Conservation (phyloP, 1,284 basidiomycete genomes). For the Exobasidium cylindrosporum region DNA sequence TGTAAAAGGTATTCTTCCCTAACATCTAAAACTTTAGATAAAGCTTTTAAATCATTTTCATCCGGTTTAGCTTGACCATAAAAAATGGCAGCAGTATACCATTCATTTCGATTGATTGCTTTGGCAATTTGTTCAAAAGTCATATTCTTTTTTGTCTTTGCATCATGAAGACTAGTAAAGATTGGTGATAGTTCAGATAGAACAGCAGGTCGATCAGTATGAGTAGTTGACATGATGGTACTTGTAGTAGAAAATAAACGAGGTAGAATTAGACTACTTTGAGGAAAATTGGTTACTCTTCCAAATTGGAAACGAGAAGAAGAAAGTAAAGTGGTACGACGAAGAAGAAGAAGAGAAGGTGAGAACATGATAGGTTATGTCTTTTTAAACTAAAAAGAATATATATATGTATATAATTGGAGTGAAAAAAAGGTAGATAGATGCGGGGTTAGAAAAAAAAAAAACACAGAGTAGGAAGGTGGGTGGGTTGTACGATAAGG, state of each 20-base stretch:
- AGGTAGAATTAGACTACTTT: no score
- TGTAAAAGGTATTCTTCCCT: constrained; percentile 22
- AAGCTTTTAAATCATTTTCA: constrained; percentile 24
- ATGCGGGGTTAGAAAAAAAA: no score
- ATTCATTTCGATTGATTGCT: constrained; percentile 36
- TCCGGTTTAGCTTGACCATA: constrained; percentile 52
- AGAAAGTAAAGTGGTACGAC: background rate
- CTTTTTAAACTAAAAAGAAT: no score
- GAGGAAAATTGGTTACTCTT: no score
- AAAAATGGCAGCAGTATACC: constrained; percentile 43
- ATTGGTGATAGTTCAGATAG: constrained; percentile 33
- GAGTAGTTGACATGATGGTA: background rate
- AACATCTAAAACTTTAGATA: constrained; percentile 31
- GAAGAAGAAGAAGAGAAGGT: no score
- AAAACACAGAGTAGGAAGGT: no score
- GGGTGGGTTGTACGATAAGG: no score
- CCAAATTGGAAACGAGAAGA: background rate
- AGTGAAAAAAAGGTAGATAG: no score
- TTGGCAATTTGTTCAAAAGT: constrained; percentile 39
- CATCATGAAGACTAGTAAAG: constrained; percentile 33
- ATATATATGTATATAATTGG: no score
- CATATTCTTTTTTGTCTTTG: constrained; percentile 31
- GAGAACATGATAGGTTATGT: no score
- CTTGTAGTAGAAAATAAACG: background rate
- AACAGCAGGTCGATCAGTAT: constrained; percentile 12